Percentiles rank a stretch among this genome's conserved stretches.
These are phyloP conservation scores for Porodaedalea pini DNA, from an alignment of 1,284 basidiomycete genomes.

Conservation along the genomic window DNA sequence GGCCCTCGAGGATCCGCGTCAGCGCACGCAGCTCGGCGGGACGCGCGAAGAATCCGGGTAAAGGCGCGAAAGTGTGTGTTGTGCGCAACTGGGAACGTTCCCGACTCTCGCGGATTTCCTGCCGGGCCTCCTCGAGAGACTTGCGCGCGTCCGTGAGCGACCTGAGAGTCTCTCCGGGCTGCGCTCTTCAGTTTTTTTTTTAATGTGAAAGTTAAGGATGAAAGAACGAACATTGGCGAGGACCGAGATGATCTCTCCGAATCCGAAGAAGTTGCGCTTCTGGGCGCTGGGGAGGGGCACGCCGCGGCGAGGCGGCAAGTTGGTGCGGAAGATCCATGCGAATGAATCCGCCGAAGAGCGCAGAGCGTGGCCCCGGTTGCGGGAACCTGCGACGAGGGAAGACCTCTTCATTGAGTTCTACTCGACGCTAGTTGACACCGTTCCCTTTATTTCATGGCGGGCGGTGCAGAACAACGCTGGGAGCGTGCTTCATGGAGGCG, in stretches of 20 bases:
- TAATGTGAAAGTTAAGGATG: conserved; percentile 14
- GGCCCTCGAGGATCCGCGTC: conserved; percentile 59
- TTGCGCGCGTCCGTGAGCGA: conserved; percentile 73
- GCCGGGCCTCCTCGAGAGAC: conserved; percentile 69
- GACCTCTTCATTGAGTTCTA: too few relatives aligned
- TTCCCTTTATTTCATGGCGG: too few relatives aligned
- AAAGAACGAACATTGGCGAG: conserved; percentile 60
- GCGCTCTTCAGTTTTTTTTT: conserved; percentile 11
- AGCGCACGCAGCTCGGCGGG: conserved; percentile 62
- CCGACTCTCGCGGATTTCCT: conserved; percentile 63
- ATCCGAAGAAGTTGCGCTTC: conserved; percentile 71
- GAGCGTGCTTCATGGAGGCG: too few relatives aligned
- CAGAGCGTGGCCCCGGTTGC: too few relatives aligned
- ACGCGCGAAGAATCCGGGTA: conserved; percentile 70
- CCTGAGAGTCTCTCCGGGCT: conserved; percentile 75
- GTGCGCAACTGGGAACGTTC: conserved; percentile 64
- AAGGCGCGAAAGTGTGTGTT: conserved; percentile 72
- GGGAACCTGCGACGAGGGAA: too few relatives aligned
- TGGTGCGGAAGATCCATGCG: conserved; percentile 64
- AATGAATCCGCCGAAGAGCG: background rate
- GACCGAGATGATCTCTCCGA: conserved; percentile 73
- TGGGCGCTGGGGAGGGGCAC: conserved; percentile 58
- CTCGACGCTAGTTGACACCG: too few relatives aligned
- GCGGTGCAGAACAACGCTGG: too few relatives aligned
- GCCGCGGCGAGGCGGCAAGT: conserved; percentile 59